Percentiles rank a stretch among this genome's conserved stretches.
Conservation (phyloP, 2,329 filamentous ascomycete species). For the Aureobasidium pullulans region DNA sequence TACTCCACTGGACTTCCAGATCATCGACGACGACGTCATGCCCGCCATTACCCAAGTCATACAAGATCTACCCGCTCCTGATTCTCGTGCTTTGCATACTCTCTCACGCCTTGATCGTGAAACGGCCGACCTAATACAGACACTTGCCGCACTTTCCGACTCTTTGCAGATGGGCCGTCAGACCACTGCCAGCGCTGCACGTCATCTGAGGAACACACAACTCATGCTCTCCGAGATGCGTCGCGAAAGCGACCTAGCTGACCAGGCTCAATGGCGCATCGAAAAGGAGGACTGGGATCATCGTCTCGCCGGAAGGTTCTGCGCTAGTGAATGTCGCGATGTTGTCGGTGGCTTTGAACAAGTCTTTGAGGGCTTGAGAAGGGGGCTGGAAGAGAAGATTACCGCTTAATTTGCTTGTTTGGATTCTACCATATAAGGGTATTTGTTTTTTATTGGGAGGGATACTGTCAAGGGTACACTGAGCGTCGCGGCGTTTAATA, state of each 20-base stretch:
- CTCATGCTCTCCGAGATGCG: constrained; percentile 82
- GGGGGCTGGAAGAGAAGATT: constrained; percentile 11
- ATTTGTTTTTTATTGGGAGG: neutral
- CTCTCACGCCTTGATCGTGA: constrained; percentile 60
- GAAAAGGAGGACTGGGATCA: constrained; percentile 79
- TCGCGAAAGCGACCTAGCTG: constrained; percentile 71
- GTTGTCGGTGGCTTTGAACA: constrained; percentile 91
- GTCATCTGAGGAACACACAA: constrained; percentile 71
- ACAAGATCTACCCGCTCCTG: constrained; percentile 60
- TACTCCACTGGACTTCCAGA: constrained; percentile 56
- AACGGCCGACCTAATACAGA: constrained; percentile 64
- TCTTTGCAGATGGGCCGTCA: constrained; percentile 91
- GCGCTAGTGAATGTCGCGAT: constrained; percentile 73
- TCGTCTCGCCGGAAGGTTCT: constrained; percentile 67
- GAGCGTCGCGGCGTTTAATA: constrained; percentile 8
- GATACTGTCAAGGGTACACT: neutral
- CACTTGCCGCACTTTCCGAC: constrained; percentile 79
- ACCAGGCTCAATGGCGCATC: constrained; percentile 78
- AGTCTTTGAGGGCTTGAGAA: constrained; percentile 75
- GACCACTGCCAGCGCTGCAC: constrained; percentile 70
- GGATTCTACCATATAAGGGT: neutral
- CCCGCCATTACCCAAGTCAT: constrained; percentile 59
- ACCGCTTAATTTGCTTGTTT: constrained; percentile 4
- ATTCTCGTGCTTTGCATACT: constrained; percentile 57
- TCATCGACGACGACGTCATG: constrained; percentile 57